Evolutionary conservation across 176 grass and related monocot genomes (phyloP).

Genomic region (Avena eriantha): DNA sequence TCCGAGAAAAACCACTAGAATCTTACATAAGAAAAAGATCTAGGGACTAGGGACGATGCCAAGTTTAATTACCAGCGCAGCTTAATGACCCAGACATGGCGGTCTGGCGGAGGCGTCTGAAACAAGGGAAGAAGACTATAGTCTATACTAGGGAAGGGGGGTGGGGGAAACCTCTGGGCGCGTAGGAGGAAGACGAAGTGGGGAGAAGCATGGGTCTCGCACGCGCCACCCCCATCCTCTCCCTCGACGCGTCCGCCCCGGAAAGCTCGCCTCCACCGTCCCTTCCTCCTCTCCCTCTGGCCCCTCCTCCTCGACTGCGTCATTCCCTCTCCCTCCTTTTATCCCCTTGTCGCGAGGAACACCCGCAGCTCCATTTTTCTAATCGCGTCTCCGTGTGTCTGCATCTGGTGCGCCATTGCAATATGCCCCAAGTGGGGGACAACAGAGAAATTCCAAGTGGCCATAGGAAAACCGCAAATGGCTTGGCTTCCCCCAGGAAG

Average conservation of each 20-base stretch:
- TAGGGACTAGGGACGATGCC: background rate
- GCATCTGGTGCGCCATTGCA: conserved; percentile 27
- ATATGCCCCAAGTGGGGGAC: conserved; percentile 21
- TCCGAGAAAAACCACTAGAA: background rate
- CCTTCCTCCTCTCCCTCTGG: conserved; percentile 35
- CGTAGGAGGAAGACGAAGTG: conserved; percentile 44
- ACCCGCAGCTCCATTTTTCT: conserved; percentile 7
- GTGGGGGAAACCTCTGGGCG: conserved; percentile 43
- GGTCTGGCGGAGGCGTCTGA: background rate
- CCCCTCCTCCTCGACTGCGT: conserved; percentile 46
- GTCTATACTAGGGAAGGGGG: background rate
- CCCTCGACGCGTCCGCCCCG: conserved; percentile 48
- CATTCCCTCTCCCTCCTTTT: conserved; percentile 43
- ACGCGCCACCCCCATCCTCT: conserved; percentile 33
- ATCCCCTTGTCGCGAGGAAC: conserved; percentile 23
- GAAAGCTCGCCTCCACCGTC: conserved; percentile 30
- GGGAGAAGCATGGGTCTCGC: conserved; percentile 53
- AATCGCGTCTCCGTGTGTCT: conserved; percentile 21
- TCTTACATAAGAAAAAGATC: conserved; percentile 1
- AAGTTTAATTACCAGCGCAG: background rate
- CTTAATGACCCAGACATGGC: background rate
- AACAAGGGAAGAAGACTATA: background rate
- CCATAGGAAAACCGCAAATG: background rate
- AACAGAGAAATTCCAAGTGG: background rate
- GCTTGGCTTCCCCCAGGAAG: conserved; percentile 16